Percentiles rank a stretch among this genome's conserved stretches.
These are phyloP conservation scores for Populus nigra DNA, from an alignment of 345 rosid species.

Conservation along the genomic window DNA sequence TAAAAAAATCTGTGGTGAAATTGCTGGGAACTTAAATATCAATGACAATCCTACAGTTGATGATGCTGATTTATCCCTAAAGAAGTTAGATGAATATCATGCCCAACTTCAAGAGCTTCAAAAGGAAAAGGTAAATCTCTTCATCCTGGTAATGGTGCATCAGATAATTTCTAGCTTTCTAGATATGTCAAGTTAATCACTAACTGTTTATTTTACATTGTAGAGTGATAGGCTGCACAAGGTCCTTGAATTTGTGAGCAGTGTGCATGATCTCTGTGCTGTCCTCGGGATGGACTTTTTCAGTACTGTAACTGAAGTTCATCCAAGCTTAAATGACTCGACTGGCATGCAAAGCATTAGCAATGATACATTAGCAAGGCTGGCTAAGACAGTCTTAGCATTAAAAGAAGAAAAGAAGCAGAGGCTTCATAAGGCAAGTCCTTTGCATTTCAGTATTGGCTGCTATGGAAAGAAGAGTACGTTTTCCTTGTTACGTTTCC, in stretches of 20 bases:
- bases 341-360: slow-evolving; percentile 75
- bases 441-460: neutral
- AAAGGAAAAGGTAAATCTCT: slow-evolving; percentile 72
- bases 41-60: slow-evolving; percentile 62
- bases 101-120: slow-evolving; percentile 82
- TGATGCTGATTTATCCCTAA: slow-evolving; percentile 76
- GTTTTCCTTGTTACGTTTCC: neutral
- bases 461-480: neutral
- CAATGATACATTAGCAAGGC: slow-evolving; percentile 74
- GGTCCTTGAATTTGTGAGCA: slow-evolving; percentile 86
- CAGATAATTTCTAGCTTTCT: slow-evolving; percentile 4
- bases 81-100: slow-evolving; percentile 76
- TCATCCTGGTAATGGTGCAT: neutral
- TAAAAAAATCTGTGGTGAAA: slow-evolving; percentile 84
- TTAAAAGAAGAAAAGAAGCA: slow-evolving; percentile 84
- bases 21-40: slow-evolving; percentile 58
- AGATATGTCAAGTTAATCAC: neutral
- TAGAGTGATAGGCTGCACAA: slow-evolving; percentile 87
- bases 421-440: slow-evolving; percentile 70
- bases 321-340: slow-evolving; percentile 88
- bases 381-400: slow-evolving; percentile 76
- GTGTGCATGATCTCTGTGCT: slow-evolving; percentile 90
- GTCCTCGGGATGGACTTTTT: slow-evolving; percentile 92
- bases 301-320: slow-evolving; percentile 76
- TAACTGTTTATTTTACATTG: slow-evolving; percentile 25